These are phyloP conservation scores for Fusarium sp. DNA, from an alignment of 2,329 filamentous ascomycete species.

Conservation along the genomic window DNA sequence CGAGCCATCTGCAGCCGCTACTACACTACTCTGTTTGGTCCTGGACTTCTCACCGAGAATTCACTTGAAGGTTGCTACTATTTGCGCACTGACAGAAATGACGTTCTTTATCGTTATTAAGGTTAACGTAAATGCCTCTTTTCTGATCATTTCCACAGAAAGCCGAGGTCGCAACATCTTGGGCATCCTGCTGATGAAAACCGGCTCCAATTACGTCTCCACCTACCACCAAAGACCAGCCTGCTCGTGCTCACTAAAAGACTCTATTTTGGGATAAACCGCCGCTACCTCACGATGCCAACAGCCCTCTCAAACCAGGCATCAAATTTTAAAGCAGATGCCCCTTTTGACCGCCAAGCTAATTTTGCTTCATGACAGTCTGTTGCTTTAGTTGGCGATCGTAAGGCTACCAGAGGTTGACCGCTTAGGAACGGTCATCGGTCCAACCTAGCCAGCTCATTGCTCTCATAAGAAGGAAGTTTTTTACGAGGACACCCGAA, in stretches of 20 bases:
- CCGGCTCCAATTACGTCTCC: background rate
- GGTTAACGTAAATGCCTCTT: background rate
- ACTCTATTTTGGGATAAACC: slow-evolving; percentile 34
- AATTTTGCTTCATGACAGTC: background rate
- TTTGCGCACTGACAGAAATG: background rate
- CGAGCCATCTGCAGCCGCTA: background rate
- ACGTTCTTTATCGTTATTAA: background rate
- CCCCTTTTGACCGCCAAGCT: background rate
- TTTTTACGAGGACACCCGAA: background rate
- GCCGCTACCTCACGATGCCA: slow-evolving; percentile 6
- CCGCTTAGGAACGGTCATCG: background rate
- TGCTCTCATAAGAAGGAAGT: background rate
- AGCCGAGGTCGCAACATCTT: slow-evolving; percentile 18
- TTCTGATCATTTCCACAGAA: background rate
- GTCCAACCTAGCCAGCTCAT: background rate
- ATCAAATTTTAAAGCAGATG: background rate
- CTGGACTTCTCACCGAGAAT: background rate
- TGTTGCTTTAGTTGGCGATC: background rate
- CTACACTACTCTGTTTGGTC: background rate
- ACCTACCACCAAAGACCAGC: background rate
- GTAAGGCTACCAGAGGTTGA: background rate
- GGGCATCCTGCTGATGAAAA: slow-evolving; percentile 1
- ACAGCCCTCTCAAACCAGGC: background rate
- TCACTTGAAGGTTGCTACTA: background rate
- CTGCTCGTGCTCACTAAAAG: background rate